Conservation (phyloP, 169 alveolate genomes). For the Eimeria mitis region DNA sequence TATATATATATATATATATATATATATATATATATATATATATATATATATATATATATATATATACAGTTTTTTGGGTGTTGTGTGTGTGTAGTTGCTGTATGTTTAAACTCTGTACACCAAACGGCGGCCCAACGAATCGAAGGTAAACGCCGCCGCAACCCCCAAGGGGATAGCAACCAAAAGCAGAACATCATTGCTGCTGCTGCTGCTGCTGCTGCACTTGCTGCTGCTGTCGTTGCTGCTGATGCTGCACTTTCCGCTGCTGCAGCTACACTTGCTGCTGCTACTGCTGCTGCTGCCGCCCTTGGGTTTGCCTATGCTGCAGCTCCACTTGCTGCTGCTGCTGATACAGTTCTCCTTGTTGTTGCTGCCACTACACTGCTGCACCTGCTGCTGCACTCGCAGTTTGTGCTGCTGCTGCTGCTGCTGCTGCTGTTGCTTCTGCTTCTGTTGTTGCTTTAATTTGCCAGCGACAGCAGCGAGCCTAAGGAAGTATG, state of each 20-base stretch:
- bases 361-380: neutral
- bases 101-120: too few relatives aligned
- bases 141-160: too few relatives aligned
- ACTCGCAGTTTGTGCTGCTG: neutral
- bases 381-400: neutral
- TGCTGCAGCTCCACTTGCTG: neutral
- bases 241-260: neutral
- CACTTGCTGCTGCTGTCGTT: neutral
- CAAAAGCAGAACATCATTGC: neutral
- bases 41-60: neutral
- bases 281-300: neutral
- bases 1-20: neutral
- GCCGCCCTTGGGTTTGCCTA: too few relatives aligned
- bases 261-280: neutral
- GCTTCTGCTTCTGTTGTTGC: too few relatives aligned
- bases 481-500: conserved; percentile 36
- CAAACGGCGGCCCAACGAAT: too few relatives aligned
- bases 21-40: neutral
- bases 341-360: neutral
- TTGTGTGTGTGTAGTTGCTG: too few relatives aligned
- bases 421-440: neutral
- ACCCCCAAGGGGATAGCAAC: too few relatives aligned
- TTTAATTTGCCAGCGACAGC: conserved; percentile 14
- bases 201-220: conserved; percentile 14
- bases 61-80: neutral